Evolutionary conservation across 495 filamentous ascomycete species (phyloP).

Genomic region (Neurospora sp.): DNA sequence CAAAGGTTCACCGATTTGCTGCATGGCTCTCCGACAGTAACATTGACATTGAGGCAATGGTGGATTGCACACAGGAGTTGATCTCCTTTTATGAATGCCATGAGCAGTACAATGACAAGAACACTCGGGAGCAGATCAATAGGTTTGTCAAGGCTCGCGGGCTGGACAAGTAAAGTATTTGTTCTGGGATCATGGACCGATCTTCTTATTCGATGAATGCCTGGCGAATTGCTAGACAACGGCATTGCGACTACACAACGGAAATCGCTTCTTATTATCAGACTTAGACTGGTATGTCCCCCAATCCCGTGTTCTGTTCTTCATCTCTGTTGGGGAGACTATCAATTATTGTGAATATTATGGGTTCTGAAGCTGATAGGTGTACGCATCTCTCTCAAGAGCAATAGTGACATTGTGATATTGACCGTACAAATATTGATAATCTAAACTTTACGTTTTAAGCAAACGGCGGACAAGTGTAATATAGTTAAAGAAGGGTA

Average conservation of each 20-base stretch:
- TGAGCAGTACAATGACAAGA: constrained; percentile 82
- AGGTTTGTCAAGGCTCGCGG: constrained; percentile 75
- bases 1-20: constrained; percentile 63
- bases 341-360: fast-evolving
- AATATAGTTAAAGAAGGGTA: background rate
- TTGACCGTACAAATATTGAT: background rate
- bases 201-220: background rate
- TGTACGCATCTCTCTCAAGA: background rate
- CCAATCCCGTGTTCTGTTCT: background rate
- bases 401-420: background rate
- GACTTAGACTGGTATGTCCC: background rate
- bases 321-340: no score
- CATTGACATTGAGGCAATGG: constrained; percentile 82
- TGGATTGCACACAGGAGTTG: constrained; percentile 90
- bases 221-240: background rate
- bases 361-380: background rate
- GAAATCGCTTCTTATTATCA: background rate
- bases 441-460: background rate
- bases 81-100: constrained; percentile 91
- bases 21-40: constrained; percentile 87
- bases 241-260: background rate
- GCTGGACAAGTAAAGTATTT: constrained; percentile 51
- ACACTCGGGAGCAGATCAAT: constrained; percentile 51
- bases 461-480: background rate
- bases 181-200: background rate